phyloP scores from a whole-genome alignment of 2,329 filamentous ascomycete genomes.

The Blastomyces silverae region DNA sequence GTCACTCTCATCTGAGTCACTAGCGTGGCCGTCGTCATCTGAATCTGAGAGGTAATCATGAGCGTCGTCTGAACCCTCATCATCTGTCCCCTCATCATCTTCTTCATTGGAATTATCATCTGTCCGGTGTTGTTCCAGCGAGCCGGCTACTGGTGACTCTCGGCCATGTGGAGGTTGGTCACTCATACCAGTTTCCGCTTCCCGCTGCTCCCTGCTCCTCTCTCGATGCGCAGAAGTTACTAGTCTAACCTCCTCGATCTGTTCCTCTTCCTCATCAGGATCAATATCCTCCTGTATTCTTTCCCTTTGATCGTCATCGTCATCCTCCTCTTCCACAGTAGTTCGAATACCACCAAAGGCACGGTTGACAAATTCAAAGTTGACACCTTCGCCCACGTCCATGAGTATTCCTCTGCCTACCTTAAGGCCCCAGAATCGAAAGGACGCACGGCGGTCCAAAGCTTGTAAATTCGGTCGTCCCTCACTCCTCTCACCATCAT shows the following conservation, averaged over 20 bases:
- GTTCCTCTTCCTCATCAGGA: conserved; percentile 41
- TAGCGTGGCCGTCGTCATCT: conserved; percentile 29
- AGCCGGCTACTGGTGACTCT: background rate
- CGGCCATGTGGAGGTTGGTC: background rate
- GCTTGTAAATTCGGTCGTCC: conserved; percentile 28
- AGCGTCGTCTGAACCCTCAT: conserved; percentile 26
- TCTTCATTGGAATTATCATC: conserved; percentile 15
- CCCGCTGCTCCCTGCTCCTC: background rate
- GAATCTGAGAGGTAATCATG: conserved; percentile 28
- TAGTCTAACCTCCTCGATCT: conserved; percentile 35
- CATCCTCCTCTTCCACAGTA: conserved; percentile 35
- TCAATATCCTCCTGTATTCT: conserved; percentile 44
- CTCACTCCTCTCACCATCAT: conserved; percentile 14
- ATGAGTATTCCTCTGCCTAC: conserved; percentile 55
- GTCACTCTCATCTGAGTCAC: conserved; percentile 32
- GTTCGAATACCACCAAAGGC: conserved; percentile 56
- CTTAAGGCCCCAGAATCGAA: conserved; percentile 53
- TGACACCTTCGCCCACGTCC: conserved; percentile 50
- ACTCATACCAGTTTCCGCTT: background rate
- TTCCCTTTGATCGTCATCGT: conserved; percentile 39
- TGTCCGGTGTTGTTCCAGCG: background rate
- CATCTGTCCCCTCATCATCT: conserved; percentile 28
- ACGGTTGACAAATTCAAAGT: conserved; percentile 52
- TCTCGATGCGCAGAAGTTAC: conserved; percentile 17
- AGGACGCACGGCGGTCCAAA: conserved; percentile 32